Conservation (phyloP, 2,329 filamentous ascomycete genomes). For the Pseudomassariella vexata region DNA sequence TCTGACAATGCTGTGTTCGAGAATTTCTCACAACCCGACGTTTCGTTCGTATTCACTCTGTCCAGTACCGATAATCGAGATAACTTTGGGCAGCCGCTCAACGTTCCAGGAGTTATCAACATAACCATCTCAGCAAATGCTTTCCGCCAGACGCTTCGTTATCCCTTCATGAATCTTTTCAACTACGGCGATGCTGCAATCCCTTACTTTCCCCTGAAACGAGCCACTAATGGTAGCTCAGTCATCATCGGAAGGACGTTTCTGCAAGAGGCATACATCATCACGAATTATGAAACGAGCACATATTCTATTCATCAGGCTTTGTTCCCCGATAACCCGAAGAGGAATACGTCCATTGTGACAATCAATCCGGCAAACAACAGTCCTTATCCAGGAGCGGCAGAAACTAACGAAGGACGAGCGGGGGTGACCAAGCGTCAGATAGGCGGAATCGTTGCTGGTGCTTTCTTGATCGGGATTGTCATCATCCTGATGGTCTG, state of each 20-base stretch:
- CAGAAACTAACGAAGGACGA: constrained; percentile 8
- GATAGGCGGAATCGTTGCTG: constrained; percentile 41
- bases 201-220: constrained; percentile 63
- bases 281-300: constrained; percentile 49
- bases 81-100: constrained; percentile 42
- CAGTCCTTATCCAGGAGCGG: constrained; percentile 40
- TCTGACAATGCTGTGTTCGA: constrained; percentile 48
- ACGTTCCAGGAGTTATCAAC: constrained; percentile 47
- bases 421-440: constrained; percentile 31
- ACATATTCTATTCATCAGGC: constrained; percentile 52
- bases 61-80: constrained; percentile 50
- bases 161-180: constrained; percentile 41
- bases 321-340: constrained; percentile 38
- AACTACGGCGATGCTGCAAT: constrained; percentile 37
- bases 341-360: constrained; percentile 32
- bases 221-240: constrained; percentile 44
- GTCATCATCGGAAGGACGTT: constrained; percentile 63
- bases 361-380: constrained; percentile 35
- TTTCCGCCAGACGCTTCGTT: constrained; percentile 43
- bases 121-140: constrained; percentile 47
- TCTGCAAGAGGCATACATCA: constrained; percentile 61
- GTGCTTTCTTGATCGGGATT: constrained; percentile 28
- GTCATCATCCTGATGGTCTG: constrained; percentile 22
- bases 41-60: constrained; percentile 52
- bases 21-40: constrained; percentile 36